Evolutionary conservation across 371 early-diverging fungal genomes (phyloP).

Genomic region (Coemansia sp.): DNA sequence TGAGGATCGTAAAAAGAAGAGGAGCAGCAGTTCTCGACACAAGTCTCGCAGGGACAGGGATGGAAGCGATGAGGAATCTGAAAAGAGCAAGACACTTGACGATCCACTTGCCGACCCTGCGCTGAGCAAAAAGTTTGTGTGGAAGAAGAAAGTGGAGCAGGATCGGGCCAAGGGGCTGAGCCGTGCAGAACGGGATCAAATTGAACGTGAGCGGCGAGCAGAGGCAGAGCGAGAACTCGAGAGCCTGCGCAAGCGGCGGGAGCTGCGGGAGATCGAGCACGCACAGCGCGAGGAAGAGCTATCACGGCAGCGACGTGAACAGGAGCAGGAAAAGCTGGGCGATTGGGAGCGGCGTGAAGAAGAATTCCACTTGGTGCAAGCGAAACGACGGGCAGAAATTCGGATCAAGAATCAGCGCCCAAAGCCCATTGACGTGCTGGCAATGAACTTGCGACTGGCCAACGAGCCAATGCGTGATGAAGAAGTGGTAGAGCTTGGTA

Average conservation of each 20-base stretch:
- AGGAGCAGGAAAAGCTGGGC: slow-evolving; percentile 83
- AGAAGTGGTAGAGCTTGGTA: slow-evolving; percentile 68
- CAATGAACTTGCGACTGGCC: slow-evolving; percentile 81
- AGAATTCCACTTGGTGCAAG: slow-evolving; percentile 87
- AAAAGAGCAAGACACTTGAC: slow-evolving; percentile 66
- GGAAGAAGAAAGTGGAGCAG: slow-evolving; percentile 78
- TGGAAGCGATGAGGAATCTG: background rate
- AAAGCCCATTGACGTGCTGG: slow-evolving; percentile 89
- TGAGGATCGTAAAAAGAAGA: background rate
- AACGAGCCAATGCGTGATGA: slow-evolving; percentile 48
- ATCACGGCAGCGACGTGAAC: slow-evolving; percentile 69
- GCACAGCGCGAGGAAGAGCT: slow-evolving; percentile 81
- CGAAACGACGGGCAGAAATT: slow-evolving; percentile 87
- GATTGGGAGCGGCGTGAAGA: slow-evolving; percentile 94
- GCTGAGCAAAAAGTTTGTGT: slow-evolving; percentile 82
- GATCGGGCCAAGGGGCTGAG: slow-evolving; percentile 68
- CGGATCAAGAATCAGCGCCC: slow-evolving; percentile 83
- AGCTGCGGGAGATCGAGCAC: slow-evolving; percentile 79
- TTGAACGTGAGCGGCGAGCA: slow-evolving; percentile 64
- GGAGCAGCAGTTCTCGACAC: background rate
- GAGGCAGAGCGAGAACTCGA: slow-evolving; percentile 79
- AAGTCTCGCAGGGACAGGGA: background rate
- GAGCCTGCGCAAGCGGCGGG: slow-evolving; percentile 73
- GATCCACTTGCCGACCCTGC: slow-evolving; percentile 84
- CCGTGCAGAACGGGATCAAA: slow-evolving; percentile 56